phyloP scores from a whole-genome alignment of 129 eudicot genomes.

The Lonicera japonica region DNA sequence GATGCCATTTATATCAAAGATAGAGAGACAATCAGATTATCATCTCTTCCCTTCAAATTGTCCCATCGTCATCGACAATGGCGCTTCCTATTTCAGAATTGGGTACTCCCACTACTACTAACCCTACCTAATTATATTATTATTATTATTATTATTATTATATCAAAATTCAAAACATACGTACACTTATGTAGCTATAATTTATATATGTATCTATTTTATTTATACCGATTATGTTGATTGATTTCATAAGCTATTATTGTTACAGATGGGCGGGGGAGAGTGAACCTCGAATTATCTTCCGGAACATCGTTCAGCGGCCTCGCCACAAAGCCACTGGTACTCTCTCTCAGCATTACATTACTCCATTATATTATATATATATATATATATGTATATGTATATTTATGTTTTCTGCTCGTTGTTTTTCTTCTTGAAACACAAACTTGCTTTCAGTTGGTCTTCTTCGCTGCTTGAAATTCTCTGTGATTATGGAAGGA shows the following conservation, averaged over 20 bases:
- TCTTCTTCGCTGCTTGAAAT: neutral
- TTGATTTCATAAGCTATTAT: slow-evolving; percentile 7
- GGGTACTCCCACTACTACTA: slow-evolving; percentile 42
- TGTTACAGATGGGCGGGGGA: slow-evolving; percentile 95
- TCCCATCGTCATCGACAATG: slow-evolving; percentile 94
- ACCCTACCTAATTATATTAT: slow-evolving; percentile 2
- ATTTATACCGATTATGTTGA: neutral
- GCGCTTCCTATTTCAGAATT: slow-evolving; percentile 91
- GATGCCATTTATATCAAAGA: slow-evolving; percentile 81
- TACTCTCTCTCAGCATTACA: too few species aligned
- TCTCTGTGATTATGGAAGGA: neutral
- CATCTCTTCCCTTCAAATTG: slow-evolving; percentile 45
- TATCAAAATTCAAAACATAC: neutral
- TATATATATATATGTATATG: too few species aligned
- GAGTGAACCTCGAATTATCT: slow-evolving; percentile 78
- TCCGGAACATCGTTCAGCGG: slow-evolving; percentile 89
- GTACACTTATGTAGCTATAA: neutral
- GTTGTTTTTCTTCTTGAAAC: too few species aligned
- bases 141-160: too few species aligned
- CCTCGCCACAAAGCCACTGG: slow-evolving; percentile 95
- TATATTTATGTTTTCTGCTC: too few species aligned
- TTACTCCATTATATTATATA: neutral
- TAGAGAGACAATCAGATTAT: slow-evolving; percentile 79
- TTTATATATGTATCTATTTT: slow-evolving; percentile 6
- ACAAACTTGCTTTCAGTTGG: too few species aligned